phyloP scores from a whole-genome alignment of 2,329 filamentous ascomycete species.

The Fusarium torulosum region DNA sequence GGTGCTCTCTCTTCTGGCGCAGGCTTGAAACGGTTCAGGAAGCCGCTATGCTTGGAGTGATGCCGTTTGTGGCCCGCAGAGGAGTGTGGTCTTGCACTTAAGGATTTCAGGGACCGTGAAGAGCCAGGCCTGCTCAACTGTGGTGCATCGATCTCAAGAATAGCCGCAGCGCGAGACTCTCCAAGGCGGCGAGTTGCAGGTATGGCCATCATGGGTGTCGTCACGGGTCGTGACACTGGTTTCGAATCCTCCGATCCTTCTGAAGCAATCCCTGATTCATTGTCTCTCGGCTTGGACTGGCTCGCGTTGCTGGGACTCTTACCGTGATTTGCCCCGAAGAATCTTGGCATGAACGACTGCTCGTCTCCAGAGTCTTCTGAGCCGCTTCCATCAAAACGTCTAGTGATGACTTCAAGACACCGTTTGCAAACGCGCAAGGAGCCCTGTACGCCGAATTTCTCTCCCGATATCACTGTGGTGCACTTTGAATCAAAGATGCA shows the following conservation, averaged over 20 bases:
- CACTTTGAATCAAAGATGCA: conserved; percentile 99
- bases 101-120: conserved; percentile 86
- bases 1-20: conserved; percentile 84
- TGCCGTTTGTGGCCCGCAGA: conserved; percentile 82
- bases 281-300: conserved; percentile 54
- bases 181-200: conserved; percentile 74
- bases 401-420: conserved; percentile 91
- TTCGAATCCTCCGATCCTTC: conserved; percentile 62
- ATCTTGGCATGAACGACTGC: conserved; percentile 74
- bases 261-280: conserved; percentile 57
- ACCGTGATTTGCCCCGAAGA: conserved; percentile 68
- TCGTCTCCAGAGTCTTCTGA: conserved; percentile 91
- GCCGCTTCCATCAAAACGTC: conserved; percentile 85
- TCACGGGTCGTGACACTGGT: conserved; percentile 67
- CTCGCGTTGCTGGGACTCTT: conserved; percentile 54
- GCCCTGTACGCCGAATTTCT: conserved; percentile 87
- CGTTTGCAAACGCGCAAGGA: conserved; percentile 91
- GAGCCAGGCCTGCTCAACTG: conserved; percentile 92
- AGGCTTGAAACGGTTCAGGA: conserved; percentile 80
- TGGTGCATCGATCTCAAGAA: conserved; percentile 89
- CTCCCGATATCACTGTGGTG: conserved; percentile 89
- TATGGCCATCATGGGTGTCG: conserved; percentile 79
- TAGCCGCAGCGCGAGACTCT: conserved; percentile 85
- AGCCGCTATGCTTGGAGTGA: conserved; percentile 84
- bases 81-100: conserved; percentile 79